phyloP scores from a whole-genome alignment of 2,329 filamentous ascomycete genomes.

The Fusarium torreyae region DNA sequence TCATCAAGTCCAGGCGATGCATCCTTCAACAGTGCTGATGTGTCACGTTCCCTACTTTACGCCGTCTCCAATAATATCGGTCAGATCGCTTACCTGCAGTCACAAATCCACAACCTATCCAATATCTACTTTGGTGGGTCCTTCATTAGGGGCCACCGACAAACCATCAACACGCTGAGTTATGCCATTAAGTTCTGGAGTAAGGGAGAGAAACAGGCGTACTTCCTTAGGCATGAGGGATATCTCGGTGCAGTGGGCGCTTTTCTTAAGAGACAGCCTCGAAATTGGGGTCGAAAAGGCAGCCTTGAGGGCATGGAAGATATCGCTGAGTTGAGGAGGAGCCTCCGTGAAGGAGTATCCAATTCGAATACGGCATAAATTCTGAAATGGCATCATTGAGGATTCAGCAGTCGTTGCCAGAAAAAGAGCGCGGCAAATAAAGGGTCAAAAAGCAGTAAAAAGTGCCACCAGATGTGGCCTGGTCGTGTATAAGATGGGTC shows the following conservation, averaged over 20 bases:
- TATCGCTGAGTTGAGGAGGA: conserved; percentile 51
- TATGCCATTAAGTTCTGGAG: conserved; percentile 99
- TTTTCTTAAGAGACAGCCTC: conserved; percentile 91
- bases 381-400: background rate
- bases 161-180: conserved; percentile 97
- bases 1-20: conserved; percentile 63
- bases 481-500: background rate
- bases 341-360: conserved; percentile 33
- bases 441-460: conserved; percentile 17
- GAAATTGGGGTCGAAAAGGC: conserved; percentile 89
- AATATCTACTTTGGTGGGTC: conserved; percentile 98
- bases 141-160: conserved; percentile 95
- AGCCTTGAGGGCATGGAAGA: conserved; percentile 74
- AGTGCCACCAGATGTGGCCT: background rate
- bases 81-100: conserved; percentile 97
- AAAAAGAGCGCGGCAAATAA: background rate
- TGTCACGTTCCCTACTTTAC: conserved; percentile 91
- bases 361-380: conserved; percentile 24
- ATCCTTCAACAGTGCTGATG: conserved; percentile 83
- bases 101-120: conserved; percentile 90
- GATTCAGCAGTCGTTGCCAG: background rate
- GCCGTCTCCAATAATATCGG: conserved; percentile 98
- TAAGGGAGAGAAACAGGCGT: conserved; percentile 92
- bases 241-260: conserved; percentile 95
- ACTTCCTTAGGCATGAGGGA: conserved; percentile 95